Evolutionary conservation across 345 rosid species (phyloP).

Genomic region (Brassica cretica): DNA sequence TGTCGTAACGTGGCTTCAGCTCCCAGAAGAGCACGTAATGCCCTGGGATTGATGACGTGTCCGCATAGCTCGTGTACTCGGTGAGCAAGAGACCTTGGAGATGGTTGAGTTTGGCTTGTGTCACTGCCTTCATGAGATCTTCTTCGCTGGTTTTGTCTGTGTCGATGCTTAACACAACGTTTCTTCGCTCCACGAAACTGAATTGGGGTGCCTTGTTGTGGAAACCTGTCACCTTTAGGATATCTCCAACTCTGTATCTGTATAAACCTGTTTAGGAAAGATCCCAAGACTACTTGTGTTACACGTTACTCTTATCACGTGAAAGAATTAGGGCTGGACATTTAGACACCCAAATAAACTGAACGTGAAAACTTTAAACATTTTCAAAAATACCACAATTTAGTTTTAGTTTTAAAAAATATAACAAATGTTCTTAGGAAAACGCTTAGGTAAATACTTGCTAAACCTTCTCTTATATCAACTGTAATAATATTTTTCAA

Average conservation of each 20-base stretch:
- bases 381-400: too few relatives aligned
- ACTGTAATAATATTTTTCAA: not conserved
- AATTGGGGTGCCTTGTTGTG: constrained; percentile 84
- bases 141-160: constrained; percentile 93
- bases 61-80: constrained; percentile 83
- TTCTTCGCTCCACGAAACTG: constrained; percentile 70
- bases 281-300: not conserved
- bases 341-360: not conserved
- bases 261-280: constrained; percentile 52
- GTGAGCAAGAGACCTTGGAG: constrained; percentile 58
- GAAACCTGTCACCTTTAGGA: constrained; percentile 75
- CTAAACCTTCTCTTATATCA: too few relatives aligned
- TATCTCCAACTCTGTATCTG: constrained; percentile 87
- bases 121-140: constrained; percentile 78
- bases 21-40: constrained; percentile 72
- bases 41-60: constrained; percentile 45
- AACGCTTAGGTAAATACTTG: too few relatives aligned
- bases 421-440: too few relatives aligned
- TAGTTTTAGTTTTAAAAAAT: too few relatives aligned
- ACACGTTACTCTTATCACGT: constrained; percentile 2
- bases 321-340: not conserved
- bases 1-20: constrained; percentile 37
- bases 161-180: constrained; percentile 78
- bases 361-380: not conserved
- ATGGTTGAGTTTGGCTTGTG: constrained; percentile 58